Evolutionary conservation across 192 early-diverging fungal species (phyloP).

Genomic region (Mortierella claussenii): DNA sequence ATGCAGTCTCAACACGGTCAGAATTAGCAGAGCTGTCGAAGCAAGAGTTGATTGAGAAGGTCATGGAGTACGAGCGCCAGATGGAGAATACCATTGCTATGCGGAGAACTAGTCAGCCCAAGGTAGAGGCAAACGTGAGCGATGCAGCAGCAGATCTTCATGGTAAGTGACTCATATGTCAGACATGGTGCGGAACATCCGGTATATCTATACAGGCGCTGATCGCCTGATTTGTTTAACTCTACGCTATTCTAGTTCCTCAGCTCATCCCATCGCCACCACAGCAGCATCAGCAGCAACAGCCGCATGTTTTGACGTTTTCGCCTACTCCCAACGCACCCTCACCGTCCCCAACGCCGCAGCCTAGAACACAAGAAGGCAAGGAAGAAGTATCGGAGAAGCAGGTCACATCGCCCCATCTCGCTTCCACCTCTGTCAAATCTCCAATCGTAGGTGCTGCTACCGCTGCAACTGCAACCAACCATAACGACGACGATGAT

Average conservation of each 20-base stretch:
- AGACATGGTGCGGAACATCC: too few relatives aligned
- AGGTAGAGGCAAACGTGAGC: slow-evolving; percentile 1
- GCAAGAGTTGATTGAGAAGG: slow-evolving; percentile 46
- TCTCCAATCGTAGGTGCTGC: slow-evolving; percentile 4
- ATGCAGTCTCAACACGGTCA: slow-evolving; percentile 25
- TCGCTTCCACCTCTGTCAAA: not conserved
- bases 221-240: too few relatives aligned
- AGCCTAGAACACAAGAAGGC: not conserved
- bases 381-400: not conserved
- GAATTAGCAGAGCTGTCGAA: slow-evolving; percentile 41
- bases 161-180: too few relatives aligned
- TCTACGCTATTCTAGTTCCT: too few relatives aligned
- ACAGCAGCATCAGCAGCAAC: slow-evolving; percentile 23
- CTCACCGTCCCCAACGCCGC: slow-evolving; percentile 6
- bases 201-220: too few relatives aligned
- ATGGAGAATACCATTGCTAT: slow-evolving; percentile 24
- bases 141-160: not conserved
- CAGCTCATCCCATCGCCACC: slow-evolving; percentile 5
- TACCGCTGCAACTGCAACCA: not conserved
- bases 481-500: slow-evolving; percentile 28
- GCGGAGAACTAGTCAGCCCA: slow-evolving; percentile 21
- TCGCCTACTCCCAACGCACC: slow-evolving; percentile 21
- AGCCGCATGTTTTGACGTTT: slow-evolving; percentile 27
- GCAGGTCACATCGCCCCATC: slow-evolving; percentile 5
- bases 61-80: slow-evolving; percentile 52